Base-by-base conservation (phyloP, 2,329 filamentous ascomycete genomes). In the Fusarium annulatum region DNA sequence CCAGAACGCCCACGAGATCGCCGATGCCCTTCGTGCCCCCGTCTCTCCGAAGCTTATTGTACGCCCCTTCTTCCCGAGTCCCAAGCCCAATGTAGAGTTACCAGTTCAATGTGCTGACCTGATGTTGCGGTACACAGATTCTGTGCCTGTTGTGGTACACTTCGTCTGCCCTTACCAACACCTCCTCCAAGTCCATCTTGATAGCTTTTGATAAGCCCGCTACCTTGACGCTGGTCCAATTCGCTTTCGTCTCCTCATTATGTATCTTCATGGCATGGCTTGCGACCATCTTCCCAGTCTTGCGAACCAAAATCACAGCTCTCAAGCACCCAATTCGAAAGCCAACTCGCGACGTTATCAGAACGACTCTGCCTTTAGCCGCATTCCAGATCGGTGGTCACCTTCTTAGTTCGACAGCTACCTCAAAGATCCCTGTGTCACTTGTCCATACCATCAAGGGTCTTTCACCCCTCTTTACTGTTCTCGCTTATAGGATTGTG, bases 371-470 rank as follows among this genome's bases (percentile, higher is more conserved):
- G n/a, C 96, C 96, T 23, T 87, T 99, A 39, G 96, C 96, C 2
- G 88, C 93, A 34, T 99, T 99, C 82, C 95, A 98, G 82, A 94
- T 99, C 58, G 93, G 92, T 41, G 96, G 96, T 9, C 96, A 99
- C 82, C 93, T 99, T 45, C 86, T 98, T 49, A 97, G 94, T 81
- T 97, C 96, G 10, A 96, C 95, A 73, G 96, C 96, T 34, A 99
- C 96, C 38, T 93, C 94, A 57, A 94, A 95, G 81, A 98, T 99
- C 61, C 96, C 96, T 1, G 96, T 99, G 3, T 98, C 96, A 11
- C 88, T 99, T 41, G 96, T 99, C 7, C 96, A 99, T 83, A 99
- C 96, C 2, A 98, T 99, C 84, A 99, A 99, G 85, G 96, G 96
- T 12, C 90, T 99, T 33, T 98, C 96, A 6, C 96, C 96, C 8